These are phyloP conservation scores for Arabis alpina DNA, from an alignment of 345 rosid species.

Conservation along the genomic window DNA sequence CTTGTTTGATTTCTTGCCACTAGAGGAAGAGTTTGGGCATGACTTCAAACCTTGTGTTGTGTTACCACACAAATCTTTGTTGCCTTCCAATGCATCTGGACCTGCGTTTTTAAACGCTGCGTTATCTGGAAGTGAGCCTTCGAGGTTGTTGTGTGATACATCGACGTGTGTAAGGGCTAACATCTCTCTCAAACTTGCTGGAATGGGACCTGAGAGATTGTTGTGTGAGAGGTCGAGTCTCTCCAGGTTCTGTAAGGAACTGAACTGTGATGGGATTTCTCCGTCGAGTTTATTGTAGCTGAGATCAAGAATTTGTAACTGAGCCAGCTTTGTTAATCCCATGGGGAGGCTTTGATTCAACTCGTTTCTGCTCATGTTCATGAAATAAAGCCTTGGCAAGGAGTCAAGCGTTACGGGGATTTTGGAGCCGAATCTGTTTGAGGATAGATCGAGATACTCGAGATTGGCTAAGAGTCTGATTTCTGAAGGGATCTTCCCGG, in stretches of 20 bases:
- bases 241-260: constrained; percentile 35
- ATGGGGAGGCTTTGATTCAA: constrained; percentile 40
- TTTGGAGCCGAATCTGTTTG: constrained; percentile 31
- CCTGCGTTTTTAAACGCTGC: constrained; percentile 40
- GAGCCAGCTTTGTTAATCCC: constrained; percentile 40
- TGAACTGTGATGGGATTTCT: constrained; percentile 38
- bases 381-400: constrained; percentile 28
- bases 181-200: constrained; percentile 32
- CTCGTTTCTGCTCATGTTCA: constrained; percentile 47
- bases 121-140: constrained; percentile 48
- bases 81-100: constrained; percentile 41
- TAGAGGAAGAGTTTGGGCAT: constrained; percentile 24
- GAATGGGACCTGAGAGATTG: constrained; percentile 45
- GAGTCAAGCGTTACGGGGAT: constrained; percentile 39
- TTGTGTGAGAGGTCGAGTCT: constrained; percentile 48
- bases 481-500: constrained; percentile 40
- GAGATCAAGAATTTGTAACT: constrained; percentile 38
- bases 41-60: constrained; percentile 35
- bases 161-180: constrained; percentile 32
- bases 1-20: constrained; percentile 31
- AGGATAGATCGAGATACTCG: constrained; percentile 46
- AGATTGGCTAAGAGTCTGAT: constrained; percentile 34
- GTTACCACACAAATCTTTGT: constrained; percentile 47
- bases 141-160: constrained; percentile 47
- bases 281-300: constrained; percentile 49